Conservation (phyloP, 169 alveolate genomes). For the Plasmodium gaboni region DNA sequence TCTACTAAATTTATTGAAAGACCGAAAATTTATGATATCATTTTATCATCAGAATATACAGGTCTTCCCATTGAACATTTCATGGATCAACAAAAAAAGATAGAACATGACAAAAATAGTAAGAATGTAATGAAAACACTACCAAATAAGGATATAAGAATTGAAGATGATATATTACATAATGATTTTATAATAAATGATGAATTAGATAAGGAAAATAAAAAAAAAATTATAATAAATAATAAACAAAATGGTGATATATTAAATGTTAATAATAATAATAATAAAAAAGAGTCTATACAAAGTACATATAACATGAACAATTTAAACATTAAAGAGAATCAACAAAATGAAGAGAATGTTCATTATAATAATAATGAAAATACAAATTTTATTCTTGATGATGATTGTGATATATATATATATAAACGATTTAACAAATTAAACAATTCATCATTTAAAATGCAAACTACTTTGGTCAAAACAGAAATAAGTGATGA, state of each 20-base stretch:
- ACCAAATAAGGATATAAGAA: not conserved
- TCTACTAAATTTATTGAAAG: constrained; percentile 23
- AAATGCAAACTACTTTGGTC: constrained; percentile 47
- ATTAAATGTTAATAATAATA: not conserved
- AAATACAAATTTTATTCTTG: constrained; percentile 42
- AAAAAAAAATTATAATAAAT: not conserved
- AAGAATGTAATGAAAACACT: not conserved
- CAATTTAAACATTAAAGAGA: not conserved
- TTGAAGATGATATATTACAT: not conserved
- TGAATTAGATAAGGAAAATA: not conserved
- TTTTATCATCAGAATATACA: constrained; percentile 70
- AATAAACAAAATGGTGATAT: not conserved
- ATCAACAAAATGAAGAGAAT: not conserved
- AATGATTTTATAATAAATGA: not conserved
- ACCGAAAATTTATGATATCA: constrained; percentile 69
- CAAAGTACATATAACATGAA: constrained; percentile 4
- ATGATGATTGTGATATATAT: constrained; percentile 68
- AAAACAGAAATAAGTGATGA: constrained; percentile 14
- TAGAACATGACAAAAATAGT: constrained; percentile 11
- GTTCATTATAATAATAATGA: not conserved
- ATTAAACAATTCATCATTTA: constrained; percentile 48
- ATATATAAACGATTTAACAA: constrained; percentile 52
- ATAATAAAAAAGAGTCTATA: not conserved
- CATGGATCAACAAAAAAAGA: constrained; percentile 27
- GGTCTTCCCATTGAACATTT: constrained; percentile 74